Evolutionary conservation across 1,139 yeast species (phyloP).

Genomic region (Debaryomyces singareniensis): DNA sequence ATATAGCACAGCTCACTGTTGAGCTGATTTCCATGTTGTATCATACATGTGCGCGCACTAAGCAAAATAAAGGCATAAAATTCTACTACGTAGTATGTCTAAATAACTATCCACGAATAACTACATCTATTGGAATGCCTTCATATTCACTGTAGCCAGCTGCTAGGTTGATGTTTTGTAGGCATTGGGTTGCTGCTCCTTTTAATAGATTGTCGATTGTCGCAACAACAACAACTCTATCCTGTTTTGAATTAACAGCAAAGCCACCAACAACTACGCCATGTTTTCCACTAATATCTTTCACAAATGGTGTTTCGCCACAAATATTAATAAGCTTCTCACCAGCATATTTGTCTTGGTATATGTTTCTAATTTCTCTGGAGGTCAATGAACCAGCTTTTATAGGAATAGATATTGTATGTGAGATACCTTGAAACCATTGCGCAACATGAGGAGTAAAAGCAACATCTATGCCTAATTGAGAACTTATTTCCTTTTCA

Average conservation of each 20-base stretch:
- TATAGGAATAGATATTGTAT: conserved; percentile 87
- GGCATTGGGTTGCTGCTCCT: conserved; percentile 98
- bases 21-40: no score
- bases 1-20: no score
- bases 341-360: conserved; percentile 82
- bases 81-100: no score
- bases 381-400: conserved; percentile 63
- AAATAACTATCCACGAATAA: conserved; percentile 37
- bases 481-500: conserved; percentile 83
- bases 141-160: conserved; percentile 90
- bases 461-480: conserved; percentile 73
- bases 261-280: conserved; percentile 95
- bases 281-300: conserved; percentile 87
- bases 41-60: no score
- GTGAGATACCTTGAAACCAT: conserved; percentile 98
- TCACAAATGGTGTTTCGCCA: conserved; percentile 90
- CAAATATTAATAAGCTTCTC: conserved; percentile 80
- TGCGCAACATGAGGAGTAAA: conserved; percentile 97
- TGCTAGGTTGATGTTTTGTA: conserved; percentile 89
- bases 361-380: conserved; percentile 77
- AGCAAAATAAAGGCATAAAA: no score
- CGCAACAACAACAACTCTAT: conserved; percentile 89
- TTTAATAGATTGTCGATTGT: conserved; percentile 92
- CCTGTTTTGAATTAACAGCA: conserved; percentile 81
- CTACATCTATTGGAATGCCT: conserved; percentile 71